These are phyloP conservation scores for Mortierella polycephala DNA, from an alignment of 371 early-diverging fungal genomes.

Conservation along the genomic window DNA sequence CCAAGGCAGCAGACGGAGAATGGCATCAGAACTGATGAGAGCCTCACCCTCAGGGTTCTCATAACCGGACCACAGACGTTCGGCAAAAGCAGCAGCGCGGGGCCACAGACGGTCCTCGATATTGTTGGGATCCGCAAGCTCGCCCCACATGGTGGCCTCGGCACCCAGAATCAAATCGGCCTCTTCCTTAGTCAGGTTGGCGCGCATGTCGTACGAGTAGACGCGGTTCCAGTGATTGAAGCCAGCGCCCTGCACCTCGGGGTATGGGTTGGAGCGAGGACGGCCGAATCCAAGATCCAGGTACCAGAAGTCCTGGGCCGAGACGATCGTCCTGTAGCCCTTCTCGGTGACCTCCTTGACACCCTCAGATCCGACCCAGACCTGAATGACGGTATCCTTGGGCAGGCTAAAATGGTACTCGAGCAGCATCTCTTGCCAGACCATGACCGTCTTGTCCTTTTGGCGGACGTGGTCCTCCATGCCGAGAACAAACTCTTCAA, in stretches of 20 bases:
- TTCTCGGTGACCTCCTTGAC: conserved; percentile 59
- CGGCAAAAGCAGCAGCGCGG: conserved; percentile 76
- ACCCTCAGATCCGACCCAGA: conserved; percentile 62
- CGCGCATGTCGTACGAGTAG: conserved; percentile 73
- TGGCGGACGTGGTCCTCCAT: conserved; percentile 45
- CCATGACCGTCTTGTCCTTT: conserved; percentile 60
- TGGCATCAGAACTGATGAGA: conserved; percentile 66
- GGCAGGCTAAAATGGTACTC: conserved; percentile 58
- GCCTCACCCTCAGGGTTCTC: conserved; percentile 61
- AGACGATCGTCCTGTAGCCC: conserved; percentile 66
- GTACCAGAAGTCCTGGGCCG: conserved; percentile 70
- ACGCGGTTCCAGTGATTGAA: conserved; percentile 85
- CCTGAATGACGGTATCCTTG: conserved; percentile 64
- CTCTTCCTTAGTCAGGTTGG: conserved; percentile 36
- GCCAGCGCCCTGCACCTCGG: conserved; percentile 55
- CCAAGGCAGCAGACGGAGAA: conserved; percentile 76
- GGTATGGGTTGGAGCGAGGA: conserved; percentile 37
- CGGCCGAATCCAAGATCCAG: conserved; percentile 68
- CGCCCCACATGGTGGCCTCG: conserved; percentile 78
- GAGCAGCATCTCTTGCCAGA: conserved; percentile 69
- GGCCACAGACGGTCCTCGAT: conserved; percentile 78
- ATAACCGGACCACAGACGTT: conserved; percentile 78
- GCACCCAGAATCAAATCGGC: conserved; percentile 58
- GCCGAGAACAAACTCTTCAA: conserved; percentile 39
- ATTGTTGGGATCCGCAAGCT: conserved; percentile 71